These are phyloP conservation scores for Rhizopogon sp. DNA, from an alignment of 768 basidiomycete genomes.

Conservation along the genomic window DNA sequence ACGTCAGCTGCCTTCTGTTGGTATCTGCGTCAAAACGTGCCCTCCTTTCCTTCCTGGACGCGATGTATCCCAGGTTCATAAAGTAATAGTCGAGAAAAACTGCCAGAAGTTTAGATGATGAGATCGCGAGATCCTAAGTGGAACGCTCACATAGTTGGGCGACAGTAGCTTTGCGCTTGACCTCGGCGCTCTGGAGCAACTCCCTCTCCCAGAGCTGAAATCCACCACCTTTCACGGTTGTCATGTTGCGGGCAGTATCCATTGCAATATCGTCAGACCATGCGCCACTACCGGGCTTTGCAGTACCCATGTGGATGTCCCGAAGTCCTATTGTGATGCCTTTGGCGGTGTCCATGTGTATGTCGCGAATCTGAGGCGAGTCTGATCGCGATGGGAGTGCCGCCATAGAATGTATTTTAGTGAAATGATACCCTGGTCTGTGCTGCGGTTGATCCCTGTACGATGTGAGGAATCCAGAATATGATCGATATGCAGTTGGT, in stretches of 20 bases:
- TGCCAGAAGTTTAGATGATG: conserved; percentile 26
- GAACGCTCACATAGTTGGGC: conserved; percentile 83
- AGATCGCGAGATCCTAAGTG: not conserved
- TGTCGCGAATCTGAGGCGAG: conserved; percentile 39
- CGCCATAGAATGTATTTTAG: not conserved
- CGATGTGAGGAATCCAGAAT: not conserved
- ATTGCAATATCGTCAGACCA: conserved; percentile 56
- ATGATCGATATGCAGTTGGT: not conserved
- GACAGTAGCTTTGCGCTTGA: conserved; percentile 93
- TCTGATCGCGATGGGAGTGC: not conserved
- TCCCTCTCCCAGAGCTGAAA: conserved; percentile 82
- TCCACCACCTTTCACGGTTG: conserved; percentile 48
- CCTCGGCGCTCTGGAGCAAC: conserved; percentile 78
- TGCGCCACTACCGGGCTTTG: conserved; percentile 40
- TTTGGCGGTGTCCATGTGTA: conserved; percentile 80
- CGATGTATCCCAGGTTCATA: conserved; percentile 86
- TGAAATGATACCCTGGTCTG: not conserved
- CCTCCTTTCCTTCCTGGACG: conserved; percentile 80
- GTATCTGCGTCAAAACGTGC: conserved; percentile 83
- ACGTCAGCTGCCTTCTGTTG: conserved; percentile 50
- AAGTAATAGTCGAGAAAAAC: conserved; percentile 99
- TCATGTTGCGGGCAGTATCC: conserved; percentile 38
- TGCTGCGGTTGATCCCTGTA: not conserved
- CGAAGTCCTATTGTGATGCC: conserved; percentile 41
- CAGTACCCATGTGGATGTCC: conserved; percentile 62